A percentile compares a stretch with the other conserved stretches of the same genome.
These are phyloP conservation scores for Nidula niveotomentosa DNA, from an alignment of 1,284 basidiomycete genomes.

Conservation along the genomic window DNA sequence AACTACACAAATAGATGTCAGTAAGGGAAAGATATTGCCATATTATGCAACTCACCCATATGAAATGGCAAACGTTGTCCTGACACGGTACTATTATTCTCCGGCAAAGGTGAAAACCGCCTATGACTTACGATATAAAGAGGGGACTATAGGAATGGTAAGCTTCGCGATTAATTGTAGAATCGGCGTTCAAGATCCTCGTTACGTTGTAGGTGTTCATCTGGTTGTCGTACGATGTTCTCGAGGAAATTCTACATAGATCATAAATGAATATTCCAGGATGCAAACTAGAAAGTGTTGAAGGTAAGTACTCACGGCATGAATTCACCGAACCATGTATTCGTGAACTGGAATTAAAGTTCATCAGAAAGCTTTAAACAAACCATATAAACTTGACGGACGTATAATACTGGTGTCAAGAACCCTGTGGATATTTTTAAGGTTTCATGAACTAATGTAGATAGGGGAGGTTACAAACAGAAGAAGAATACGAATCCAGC, in stretches of 20 bases:
- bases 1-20: slow-evolving; percentile 28
- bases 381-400: slow-evolving; percentile 10
- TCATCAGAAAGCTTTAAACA: background rate
- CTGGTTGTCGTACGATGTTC: slow-evolving; percentile 60
- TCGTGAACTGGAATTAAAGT: slow-evolving; percentile 37
- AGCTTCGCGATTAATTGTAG: slow-evolving; percentile 57
- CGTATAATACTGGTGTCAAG: slow-evolving; percentile 59
- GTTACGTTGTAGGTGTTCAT: slow-evolving; percentile 67
- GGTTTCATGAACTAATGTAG: background rate
- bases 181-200: slow-evolving; percentile 61
- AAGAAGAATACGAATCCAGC: slow-evolving; percentile 74
- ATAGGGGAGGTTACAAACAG: slow-evolving; percentile 33
- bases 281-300: background rate
- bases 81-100: slow-evolving; percentile 8
- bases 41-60: slow-evolving; percentile 39
- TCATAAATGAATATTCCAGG: background rate
- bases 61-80: slow-evolving; percentile 59
- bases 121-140: slow-evolving; percentile 59
- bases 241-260: slow-evolving; percentile 45
- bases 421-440: slow-evolving; percentile 34
- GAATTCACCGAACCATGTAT: slow-evolving; percentile 54
- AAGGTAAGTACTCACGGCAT: slow-evolving; percentile 32
- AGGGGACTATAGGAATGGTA: slow-evolving; percentile 82
- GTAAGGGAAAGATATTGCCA: background rate
- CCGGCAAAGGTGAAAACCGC: background rate